phyloP scores from a whole-genome alignment of 192 early-diverging fungal genomes.

The Coemansia sp. region DNA sequence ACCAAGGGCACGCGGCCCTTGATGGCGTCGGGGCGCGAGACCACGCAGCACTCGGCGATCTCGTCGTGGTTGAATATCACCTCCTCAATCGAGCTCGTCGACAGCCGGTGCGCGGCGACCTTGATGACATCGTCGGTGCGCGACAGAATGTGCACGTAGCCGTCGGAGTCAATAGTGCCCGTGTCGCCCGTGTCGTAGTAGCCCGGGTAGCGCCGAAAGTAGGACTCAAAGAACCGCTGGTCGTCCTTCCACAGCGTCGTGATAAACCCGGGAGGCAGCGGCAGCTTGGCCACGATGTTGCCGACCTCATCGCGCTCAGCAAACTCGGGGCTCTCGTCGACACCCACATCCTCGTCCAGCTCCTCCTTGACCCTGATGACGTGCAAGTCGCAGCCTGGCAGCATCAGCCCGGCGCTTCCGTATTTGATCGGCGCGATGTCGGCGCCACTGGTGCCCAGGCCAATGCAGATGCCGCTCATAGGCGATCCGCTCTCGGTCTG shows the following conservation, averaged over 20 bases:
- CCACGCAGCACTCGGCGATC: conserved; percentile 73
- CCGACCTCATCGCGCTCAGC: conserved; percentile 68
- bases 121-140: conserved; percentile 84
- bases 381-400: conserved; percentile 77
- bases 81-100: conserved; percentile 78
- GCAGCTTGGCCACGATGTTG: conserved; percentile 77
- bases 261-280: conserved; percentile 80
- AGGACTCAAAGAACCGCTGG: conserved; percentile 68
- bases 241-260: conserved; percentile 81
- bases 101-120: conserved; percentile 84
- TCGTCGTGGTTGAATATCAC: conserved; percentile 66
- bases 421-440: conserved; percentile 53
- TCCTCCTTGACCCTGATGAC: conserved; percentile 63
- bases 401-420: conserved; percentile 78
- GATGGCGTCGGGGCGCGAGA: conserved; percentile 65
- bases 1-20: conserved; percentile 74
- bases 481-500: conserved; percentile 88
- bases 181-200: conserved; percentile 86
- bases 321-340: conserved; percentile 41
- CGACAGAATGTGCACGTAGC: conserved; percentile 72
- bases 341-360: conserved; percentile 39
- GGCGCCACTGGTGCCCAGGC: conserved; percentile 46
- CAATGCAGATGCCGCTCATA: conserved; percentile 73
- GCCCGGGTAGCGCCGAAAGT: conserved; percentile 78
- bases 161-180: conserved; percentile 76